Conservation (phyloP, 306 rosid species). For the Psophocarpus tetragonolobus region DNA sequence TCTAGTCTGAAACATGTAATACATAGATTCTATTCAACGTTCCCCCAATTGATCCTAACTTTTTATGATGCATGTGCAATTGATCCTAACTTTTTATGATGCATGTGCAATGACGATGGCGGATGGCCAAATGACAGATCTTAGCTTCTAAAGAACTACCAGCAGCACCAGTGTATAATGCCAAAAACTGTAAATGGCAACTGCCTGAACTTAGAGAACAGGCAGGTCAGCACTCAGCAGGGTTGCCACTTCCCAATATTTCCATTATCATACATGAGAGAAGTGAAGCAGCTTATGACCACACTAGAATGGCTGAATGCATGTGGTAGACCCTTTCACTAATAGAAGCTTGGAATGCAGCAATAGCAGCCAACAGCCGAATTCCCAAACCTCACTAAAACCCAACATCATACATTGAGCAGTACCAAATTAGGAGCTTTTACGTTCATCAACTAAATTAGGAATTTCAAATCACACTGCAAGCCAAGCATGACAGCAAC, state of each 20-base stretch:
- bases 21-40: not conserved
- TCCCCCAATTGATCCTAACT: not conserved
- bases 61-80: not conserved
- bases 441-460: not conserved
- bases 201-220: not conserved
- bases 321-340: not conserved
- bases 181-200: conserved; percentile 11
- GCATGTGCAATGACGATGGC: not conserved
- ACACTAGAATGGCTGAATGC: not conserved
- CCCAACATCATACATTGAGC: not conserved
- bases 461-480: not conserved
- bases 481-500: not conserved
- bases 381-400: not conserved
- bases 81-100: not conserved
- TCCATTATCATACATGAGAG: not conserved
- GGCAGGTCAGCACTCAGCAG: not conserved
- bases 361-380: not conserved
- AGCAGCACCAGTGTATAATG: not conserved
- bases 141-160: not conserved
- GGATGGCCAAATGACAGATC: conserved; percentile 18
- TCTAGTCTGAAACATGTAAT: conserved; percentile 17
- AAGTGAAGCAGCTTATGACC: not conserved
- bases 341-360: not conserved
- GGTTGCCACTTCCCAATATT: not conserved
- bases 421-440: not conserved